Evolutionary conservation across 2,329 filamentous ascomycete genomes (phyloP).

Genomic region (Lasiodiplodia sp.): DNA sequence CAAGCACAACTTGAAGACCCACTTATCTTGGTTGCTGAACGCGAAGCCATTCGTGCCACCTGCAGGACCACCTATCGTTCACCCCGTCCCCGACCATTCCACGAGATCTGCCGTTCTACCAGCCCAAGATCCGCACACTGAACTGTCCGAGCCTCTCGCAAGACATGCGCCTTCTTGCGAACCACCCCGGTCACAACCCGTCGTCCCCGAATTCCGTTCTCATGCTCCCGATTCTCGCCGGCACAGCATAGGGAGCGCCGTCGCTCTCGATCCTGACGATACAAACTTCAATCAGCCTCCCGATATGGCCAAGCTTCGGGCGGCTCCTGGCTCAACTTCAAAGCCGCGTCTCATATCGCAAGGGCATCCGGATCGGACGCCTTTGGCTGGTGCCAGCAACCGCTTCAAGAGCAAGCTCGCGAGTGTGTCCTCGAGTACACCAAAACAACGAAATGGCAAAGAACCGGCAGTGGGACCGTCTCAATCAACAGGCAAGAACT

Average conservation of each 20-base stretch:
- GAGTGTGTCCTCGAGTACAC: background rate
- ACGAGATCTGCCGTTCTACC: conserved; percentile 39
- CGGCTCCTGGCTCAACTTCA: conserved; percentile 51
- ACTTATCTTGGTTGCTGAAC: conserved; percentile 57
- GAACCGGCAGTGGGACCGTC: background rate
- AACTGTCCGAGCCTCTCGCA: conserved; percentile 26
- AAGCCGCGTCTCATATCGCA: conserved; percentile 47
- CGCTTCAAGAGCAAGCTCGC: conserved; percentile 1
- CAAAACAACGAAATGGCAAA: background rate
- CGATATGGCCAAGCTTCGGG: conserved; percentile 54
- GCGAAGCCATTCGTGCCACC: conserved; percentile 55
- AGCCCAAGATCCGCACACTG: conserved; percentile 33
- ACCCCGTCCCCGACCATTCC: background rate
- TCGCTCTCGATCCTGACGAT: background rate
- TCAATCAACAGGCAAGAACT: background rate
- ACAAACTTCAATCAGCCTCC: background rate
- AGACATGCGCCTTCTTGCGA: conserved; percentile 34
- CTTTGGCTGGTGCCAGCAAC: background rate
- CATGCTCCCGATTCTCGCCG: conserved; percentile 34
- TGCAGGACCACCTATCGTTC: conserved; percentile 4
- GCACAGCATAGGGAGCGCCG: background rate
- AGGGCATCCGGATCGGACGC: conserved; percentile 2
- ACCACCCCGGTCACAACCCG: conserved; percentile 34
- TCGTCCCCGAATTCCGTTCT: conserved; percentile 35
- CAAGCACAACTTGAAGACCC: conserved; percentile 56